Evolutionary conservation across 2,329 filamentous ascomycete genomes (phyloP), one percentile per base, ranked within the genome.

Genomic region (Nothomitra cinnamomea): DNA sequence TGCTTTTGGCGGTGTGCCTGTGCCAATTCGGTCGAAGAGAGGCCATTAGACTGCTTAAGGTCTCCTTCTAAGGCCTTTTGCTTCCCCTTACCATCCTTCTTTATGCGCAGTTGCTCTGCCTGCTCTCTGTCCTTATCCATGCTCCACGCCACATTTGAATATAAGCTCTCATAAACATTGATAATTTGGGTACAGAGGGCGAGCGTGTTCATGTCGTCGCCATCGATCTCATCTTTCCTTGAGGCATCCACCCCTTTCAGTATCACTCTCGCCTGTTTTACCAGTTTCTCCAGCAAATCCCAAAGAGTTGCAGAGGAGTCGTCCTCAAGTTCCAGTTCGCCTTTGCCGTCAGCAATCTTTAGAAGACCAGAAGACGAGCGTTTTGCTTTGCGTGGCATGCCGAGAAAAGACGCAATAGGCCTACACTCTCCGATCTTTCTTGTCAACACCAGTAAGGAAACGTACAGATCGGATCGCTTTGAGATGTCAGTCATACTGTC

Each of bases 401-500:
- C 57, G 24, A 49, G 45, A 24, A 49, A 49, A 35, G 45, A 49
- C n/a, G 45, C 45, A 7, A 49, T 49, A 12, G 45, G 45, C 7
- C n/a, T 19, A 49, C 45, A 49, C 19, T 49, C 24, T 4, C 45
- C 45, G 21, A 49, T 49, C 24, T 28, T 49, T 28, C n/a, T 49
- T 4, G 45, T 49, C n/a, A 49, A 24, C 2, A 60, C 61, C 12
- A 75, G 54, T 0, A 60, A 56, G 1, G 61, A 54, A 1, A 75
- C 53, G 56, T 74, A 72, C 1, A 74, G 56, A 8, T 42, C 41
- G 3, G 43, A 47, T 22, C 67, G 62, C 51, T 60, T 62, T 0
- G 60, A 61, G 7, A 65, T 60, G 52, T 72, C 66, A 19, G 66
- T 63, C 15, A 71, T 55, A 7, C 66, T 67, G 53, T 70, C 69